A percentile compares a stretch with the other conserved stretches of the same genome.
Conservation (phyloP, 164 flowering plant genomes). For the Paratinospora sagittata region DNA sequence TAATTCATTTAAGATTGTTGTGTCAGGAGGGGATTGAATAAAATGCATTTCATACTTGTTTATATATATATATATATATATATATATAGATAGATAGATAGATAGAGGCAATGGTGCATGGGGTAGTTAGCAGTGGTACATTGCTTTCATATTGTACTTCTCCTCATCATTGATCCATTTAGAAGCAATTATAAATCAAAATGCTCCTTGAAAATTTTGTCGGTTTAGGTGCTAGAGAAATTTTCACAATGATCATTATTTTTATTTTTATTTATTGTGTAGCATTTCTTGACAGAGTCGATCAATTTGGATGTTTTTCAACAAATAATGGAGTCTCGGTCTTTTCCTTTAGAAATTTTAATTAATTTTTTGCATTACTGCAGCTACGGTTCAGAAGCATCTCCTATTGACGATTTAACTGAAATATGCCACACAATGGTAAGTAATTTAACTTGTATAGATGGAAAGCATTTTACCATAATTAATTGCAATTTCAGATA, state of each 20-base stretch:
- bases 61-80: too few species aligned
- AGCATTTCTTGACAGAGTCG: not conserved
- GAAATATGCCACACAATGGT: conserved; percentile 74
- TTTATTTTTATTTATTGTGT: too few species aligned
- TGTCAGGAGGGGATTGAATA: not conserved
- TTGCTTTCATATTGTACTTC: too few species aligned
- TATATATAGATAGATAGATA: too few species aligned
- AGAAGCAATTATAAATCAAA: too few species aligned
- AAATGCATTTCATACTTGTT: not conserved
- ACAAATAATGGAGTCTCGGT: not conserved
- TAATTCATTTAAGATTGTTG: not conserved
- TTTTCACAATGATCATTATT: too few species aligned
- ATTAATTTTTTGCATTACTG: conserved; percentile 14
- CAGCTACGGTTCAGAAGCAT: conserved; percentile 75
- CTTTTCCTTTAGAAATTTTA: not conserved
- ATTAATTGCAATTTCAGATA: not conserved
- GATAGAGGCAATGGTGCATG: not conserved
- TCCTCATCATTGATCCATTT: too few species aligned
- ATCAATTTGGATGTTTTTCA: not conserved
- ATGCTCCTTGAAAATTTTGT: too few species aligned
- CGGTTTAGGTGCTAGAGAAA: too few species aligned
- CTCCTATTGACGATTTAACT: conserved; percentile 59
- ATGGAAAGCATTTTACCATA: not conserved
- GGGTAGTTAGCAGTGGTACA: too few species aligned
- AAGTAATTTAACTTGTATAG: conserved; percentile 16